Evolutionary conservation across 306 rosid species (phyloP).

Genomic region (Prunus fruticosa): DNA sequence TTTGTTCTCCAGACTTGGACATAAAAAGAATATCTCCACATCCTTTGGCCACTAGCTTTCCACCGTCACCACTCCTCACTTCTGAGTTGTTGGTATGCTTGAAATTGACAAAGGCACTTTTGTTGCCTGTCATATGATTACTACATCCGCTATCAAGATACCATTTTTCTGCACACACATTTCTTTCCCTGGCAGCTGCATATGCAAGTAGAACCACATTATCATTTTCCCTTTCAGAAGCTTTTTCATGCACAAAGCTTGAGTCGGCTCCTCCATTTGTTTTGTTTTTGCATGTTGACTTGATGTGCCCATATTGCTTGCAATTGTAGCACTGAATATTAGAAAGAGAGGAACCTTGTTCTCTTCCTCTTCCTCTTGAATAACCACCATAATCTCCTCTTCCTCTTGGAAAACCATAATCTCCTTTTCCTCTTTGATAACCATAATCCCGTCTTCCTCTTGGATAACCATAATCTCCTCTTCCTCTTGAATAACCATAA

Average conservation of each 20-base stretch:
- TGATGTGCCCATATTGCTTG: not conserved
- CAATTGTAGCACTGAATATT: not conserved
- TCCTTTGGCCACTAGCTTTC: not conserved
- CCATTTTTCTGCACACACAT: too few species aligned
- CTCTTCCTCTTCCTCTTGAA: not conserved
- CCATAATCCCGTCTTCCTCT: too few species aligned
- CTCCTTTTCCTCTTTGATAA: too few species aligned
- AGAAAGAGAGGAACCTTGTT: not conserved
- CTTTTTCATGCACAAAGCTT: not conserved
- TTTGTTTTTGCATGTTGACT: not conserved
- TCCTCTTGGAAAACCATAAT: not conserved
- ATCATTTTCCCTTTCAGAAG: too few species aligned
- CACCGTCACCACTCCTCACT: not conserved
- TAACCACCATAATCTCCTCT: not conserved
- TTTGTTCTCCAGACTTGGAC: not conserved
- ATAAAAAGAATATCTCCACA: not conserved
- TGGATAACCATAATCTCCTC: too few species aligned
- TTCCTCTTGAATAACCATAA: too few species aligned
- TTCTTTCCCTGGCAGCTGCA: too few species aligned
- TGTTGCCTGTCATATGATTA: too few species aligned
- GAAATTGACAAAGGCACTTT: too few species aligned
- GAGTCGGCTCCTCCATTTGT: not conserved
- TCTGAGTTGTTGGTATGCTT: too few species aligned
- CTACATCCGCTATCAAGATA: too few species aligned
- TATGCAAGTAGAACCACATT: too few species aligned